Evolutionary conservation across 2,329 filamentous ascomycete species (phyloP).

Genomic region (Penicillium sp.): DNA sequence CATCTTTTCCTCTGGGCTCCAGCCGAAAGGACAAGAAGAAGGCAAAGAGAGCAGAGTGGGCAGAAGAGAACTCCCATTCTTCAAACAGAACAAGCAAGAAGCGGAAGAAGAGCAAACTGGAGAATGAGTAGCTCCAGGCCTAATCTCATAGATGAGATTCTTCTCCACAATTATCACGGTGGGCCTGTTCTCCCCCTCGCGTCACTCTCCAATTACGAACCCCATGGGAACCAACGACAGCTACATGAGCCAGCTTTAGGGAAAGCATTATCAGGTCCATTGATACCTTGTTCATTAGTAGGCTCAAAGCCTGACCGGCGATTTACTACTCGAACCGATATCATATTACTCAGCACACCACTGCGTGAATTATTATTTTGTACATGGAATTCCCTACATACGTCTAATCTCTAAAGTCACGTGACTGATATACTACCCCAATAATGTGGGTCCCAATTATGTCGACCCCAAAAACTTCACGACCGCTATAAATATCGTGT

Average conservation of each 20-base stretch:
- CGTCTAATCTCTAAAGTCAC: background rate
- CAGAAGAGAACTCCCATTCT: background rate
- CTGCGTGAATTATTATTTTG: background rate
- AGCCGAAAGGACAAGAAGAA: slow-evolving; percentile 16
- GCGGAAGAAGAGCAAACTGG: slow-evolving; percentile 7
- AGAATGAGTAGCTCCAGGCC: background rate
- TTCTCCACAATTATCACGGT: background rate
- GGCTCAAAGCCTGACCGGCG: background rate
- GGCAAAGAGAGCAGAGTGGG: slow-evolving; percentile 1
- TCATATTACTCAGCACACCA: background rate
- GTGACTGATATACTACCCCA: background rate
- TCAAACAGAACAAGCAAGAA: background rate
- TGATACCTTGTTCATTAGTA: background rate
- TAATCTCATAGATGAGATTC: background rate
- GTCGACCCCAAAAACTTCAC: slow-evolving; percentile 27
- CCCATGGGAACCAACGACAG: background rate
- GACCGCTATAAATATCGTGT: slow-evolving; percentile 22
- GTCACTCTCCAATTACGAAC: background rate
- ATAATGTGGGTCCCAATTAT: slow-evolving; percentile 9
- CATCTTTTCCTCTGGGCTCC: too few species aligned
- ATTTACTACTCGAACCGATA: background rate
- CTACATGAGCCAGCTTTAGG: too few species aligned
- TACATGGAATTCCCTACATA: background rate
- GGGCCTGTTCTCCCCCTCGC: background rate
- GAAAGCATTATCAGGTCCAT: background rate